Evolutionary conservation across 805 yeast species (phyloP).

Genomic region (Tetrapisispora iriomotensis): DNA sequence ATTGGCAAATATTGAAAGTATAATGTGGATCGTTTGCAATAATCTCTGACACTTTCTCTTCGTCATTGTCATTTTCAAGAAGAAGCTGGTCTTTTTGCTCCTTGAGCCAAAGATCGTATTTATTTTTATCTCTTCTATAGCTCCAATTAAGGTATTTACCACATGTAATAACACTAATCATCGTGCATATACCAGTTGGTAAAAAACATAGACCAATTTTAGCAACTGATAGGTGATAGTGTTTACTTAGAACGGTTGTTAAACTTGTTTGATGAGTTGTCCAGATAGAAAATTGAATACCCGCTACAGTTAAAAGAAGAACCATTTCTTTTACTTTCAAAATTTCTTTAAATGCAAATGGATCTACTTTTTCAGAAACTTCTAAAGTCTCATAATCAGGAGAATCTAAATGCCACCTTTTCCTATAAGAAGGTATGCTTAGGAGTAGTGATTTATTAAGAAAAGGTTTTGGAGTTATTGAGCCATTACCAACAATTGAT

Average conservation of each 20-base stretch:
- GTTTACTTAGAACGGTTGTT: conserved; percentile 41
- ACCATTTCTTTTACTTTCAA: conserved; percentile 36
- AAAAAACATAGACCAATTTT: conserved; percentile 64
- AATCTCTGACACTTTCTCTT: conserved; percentile 12
- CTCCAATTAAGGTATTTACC: conserved; percentile 49
- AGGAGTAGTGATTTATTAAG: conserved; percentile 41
- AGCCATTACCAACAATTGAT: conserved; percentile 64
- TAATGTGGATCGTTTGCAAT: conserved; percentile 20
- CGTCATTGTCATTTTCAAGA: conserved; percentile 14
- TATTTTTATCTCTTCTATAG: conserved; percentile 21
- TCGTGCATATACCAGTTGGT: conserved; percentile 62
- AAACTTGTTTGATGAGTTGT: conserved; percentile 58
- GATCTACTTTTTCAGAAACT: conserved; percentile 18
- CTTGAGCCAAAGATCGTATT: conserved; percentile 18
- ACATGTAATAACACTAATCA: conserved; percentile 46
- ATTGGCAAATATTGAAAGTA: conserved; percentile 44
- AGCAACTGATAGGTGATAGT: conserved; percentile 43
- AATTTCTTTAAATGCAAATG: conserved; percentile 36
- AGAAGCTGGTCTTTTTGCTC: conserved; percentile 10
- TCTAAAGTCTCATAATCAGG: conserved; percentile 28
- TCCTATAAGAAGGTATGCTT: conserved; percentile 13
- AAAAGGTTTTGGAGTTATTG: conserved; percentile 39
- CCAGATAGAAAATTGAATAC: conserved; percentile 61
- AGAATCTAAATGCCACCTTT: conserved; percentile 20
- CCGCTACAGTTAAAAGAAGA: conserved; percentile 44